A percentile compares a stretch with the other conserved stretches of the same genome.
These are phyloP conservation scores for Tricholoma matsutake DNA, from an alignment of 768 basidiomycete species.

Conservation along the genomic window DNA sequence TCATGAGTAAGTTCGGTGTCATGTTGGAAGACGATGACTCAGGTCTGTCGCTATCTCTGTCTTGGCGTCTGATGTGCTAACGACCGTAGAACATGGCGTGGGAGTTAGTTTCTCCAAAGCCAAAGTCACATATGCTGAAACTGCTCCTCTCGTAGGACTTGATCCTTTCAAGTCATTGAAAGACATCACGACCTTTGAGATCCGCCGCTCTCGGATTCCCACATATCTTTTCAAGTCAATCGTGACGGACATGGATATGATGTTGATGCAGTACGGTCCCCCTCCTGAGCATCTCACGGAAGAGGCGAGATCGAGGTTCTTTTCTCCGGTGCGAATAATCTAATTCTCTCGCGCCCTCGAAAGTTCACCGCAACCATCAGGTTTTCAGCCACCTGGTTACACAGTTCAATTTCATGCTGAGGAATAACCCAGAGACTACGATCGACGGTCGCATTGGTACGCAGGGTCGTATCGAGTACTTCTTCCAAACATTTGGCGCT, in stretches of 20 bases:
- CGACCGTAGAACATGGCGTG: constrained; percentile 13
- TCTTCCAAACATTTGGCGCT: constrained; percentile 20
- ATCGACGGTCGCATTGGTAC: constrained; percentile 10
- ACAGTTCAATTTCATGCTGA: constrained; percentile 15
- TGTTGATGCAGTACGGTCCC: constrained; percentile 21
- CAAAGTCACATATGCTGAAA: constrained; percentile 17
- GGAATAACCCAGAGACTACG: constrained; percentile 18
- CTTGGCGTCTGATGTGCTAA: neutral
- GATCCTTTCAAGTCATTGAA: constrained; percentile 5
- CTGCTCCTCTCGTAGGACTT: constrained; percentile 20
- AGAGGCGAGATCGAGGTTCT: constrained; percentile 21
- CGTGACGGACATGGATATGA: constrained; percentile 19
- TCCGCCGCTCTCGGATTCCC: constrained; percentile 23
- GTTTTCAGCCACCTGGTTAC: constrained; percentile 18
- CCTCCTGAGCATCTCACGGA: constrained; percentile 17
- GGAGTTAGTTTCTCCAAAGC: constrained; percentile 20
- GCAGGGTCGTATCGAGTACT: constrained; percentile 14
- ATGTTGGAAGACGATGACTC: constrained; percentile 2
- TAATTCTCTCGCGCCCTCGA: constrained; percentile 10
- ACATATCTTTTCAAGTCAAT: constrained; percentile 19
- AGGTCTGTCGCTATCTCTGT: constrained; percentile 1
- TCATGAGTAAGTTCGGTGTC: constrained; percentile 2
- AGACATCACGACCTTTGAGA: constrained; percentile 18
- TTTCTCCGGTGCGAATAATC: constrained; percentile 12
- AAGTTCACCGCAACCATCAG: constrained; percentile 14